A percentile compares a stretch with the other conserved stretches of the same genome.
Evolutionary conservation across 495 filamentous ascomycete species (phyloP).

Genomic region (Pseudomonodictys pantanalensis): DNA sequence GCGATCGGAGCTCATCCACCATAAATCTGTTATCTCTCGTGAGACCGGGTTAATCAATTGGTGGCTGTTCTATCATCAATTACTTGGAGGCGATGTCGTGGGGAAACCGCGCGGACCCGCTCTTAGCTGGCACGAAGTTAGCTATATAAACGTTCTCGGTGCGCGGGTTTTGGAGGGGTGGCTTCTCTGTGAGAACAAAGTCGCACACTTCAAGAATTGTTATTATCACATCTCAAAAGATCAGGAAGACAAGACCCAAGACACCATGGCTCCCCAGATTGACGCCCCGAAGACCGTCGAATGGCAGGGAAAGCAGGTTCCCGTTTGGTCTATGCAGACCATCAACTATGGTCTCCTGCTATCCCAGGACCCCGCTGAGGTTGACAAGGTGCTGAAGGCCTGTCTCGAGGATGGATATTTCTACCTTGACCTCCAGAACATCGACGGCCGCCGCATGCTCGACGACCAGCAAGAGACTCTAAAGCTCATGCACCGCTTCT

Average conservation of each 20-base stretch:
- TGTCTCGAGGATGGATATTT: constrained; percentile 55
- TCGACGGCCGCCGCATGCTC: constrained; percentile 49
- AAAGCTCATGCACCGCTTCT: constrained; percentile 53
- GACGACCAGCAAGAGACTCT: constrained; percentile 49
- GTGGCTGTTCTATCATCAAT: too few relatives aligned
- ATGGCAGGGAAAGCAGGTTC: constrained; percentile 52
- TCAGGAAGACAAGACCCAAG: constrained; percentile 10
- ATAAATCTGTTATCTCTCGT: too few relatives aligned
- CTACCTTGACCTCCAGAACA: constrained; percentile 51
- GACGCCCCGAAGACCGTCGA: constrained; percentile 46
- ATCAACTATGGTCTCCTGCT: constrained; percentile 50
- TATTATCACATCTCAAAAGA: constrained; percentile 8
- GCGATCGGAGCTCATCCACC: too few relatives aligned
- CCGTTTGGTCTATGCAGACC: constrained; percentile 51
- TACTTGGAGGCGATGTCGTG: too few relatives aligned
- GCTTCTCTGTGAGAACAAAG: constrained; percentile 4
- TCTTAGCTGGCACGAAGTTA: neutral
- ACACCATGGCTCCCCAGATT: constrained; percentile 46
- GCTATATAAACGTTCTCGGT: constrained; percentile 18
- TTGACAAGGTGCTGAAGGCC: constrained; percentile 49
- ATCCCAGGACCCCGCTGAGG: constrained; percentile 43
- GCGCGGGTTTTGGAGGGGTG: constrained; percentile 5
- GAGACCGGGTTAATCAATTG: too few relatives aligned
- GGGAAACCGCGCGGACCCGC: constrained; percentile 5
- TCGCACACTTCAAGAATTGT: neutral